Evolutionary conservation across 2,329 filamentous ascomycete species (phyloP).

Genomic region (Claviceps digitariae): DNA sequence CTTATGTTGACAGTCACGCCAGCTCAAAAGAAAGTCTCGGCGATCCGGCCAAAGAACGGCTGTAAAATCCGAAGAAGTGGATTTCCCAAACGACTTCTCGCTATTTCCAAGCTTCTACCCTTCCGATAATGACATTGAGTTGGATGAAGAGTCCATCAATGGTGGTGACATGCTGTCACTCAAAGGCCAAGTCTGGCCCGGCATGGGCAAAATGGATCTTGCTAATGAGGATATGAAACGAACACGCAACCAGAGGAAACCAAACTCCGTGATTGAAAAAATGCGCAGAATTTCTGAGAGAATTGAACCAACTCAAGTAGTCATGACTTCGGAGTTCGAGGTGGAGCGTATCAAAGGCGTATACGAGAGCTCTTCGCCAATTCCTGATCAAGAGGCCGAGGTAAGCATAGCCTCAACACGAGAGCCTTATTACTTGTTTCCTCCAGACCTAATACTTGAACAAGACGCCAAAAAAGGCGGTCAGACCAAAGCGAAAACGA

Average conservation of each 20-base stretch:
- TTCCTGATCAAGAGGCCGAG: constrained; percentile 23
- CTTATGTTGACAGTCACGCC: neutral
- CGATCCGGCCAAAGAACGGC: constrained; percentile 9
- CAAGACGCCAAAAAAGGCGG: constrained; percentile 18
- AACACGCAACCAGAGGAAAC: constrained; percentile 67
- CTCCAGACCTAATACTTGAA: neutral
- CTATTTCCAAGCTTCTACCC: constrained; percentile 16
- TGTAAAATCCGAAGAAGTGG: constrained; percentile 18
- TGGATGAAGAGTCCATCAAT: constrained; percentile 14
- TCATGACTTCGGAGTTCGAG: constrained; percentile 42
- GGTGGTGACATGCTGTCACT: constrained; percentile 28
- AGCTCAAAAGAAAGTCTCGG: constrained; percentile 19
- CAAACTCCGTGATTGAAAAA: constrained; percentile 52
- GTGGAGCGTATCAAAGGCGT: constrained; percentile 41
- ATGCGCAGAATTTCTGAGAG: constrained; percentile 51
- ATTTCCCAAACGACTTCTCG: constrained; percentile 13
- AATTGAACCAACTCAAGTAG: constrained; percentile 50
- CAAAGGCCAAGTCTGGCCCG: constrained; percentile 62
- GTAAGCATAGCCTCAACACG: constrained; percentile 22
- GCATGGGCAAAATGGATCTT: constrained; percentile 72
- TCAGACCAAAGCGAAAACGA: constrained; percentile 19
- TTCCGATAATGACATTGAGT: constrained; percentile 16
- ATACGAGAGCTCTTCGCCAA: constrained; percentile 44
- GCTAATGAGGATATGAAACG: constrained; percentile 60
- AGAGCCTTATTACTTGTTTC: neutral